Evolutionary conservation across 139 green algal species (phyloP).

Genomic region (Micractinium conductrix): DNA sequence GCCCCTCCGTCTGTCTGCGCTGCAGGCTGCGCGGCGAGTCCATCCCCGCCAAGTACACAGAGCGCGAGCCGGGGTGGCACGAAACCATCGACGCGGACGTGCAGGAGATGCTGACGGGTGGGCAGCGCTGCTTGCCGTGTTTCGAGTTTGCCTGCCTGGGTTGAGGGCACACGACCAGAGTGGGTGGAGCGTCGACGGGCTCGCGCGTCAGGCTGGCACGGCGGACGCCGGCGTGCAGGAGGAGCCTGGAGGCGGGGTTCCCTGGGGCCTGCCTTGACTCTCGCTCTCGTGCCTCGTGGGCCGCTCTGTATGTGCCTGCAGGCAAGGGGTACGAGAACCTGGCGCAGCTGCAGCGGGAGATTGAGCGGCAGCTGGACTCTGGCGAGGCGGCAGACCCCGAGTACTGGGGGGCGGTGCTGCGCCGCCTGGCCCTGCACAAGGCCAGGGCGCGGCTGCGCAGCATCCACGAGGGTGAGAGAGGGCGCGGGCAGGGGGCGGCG

Average conservation of each 20-base stretch:
- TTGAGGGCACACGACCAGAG: no score
- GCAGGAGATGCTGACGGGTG: constrained; percentile 71
- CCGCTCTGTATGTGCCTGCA: constrained; percentile 38
- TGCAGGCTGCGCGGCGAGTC: constrained; percentile 28
- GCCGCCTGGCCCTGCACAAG: constrained; percentile 58
- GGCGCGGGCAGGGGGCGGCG: not conserved
- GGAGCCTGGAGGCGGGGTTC: no score
- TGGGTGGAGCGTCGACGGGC: no score
- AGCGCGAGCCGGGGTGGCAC: constrained; percentile 61
- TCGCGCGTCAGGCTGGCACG: no score
- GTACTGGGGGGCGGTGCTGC: constrained; percentile 84
- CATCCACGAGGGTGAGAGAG: constrained; percentile 52
- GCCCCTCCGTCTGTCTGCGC: not conserved
- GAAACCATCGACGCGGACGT: constrained; percentile 72
- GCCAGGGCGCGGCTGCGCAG: constrained; percentile 71
- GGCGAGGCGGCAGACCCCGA: constrained; percentile 66
- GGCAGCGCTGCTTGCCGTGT: not conserved
- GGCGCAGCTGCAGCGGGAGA: constrained; percentile 51
- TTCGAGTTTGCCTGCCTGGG: not conserved
- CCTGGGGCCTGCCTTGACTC: not conserved
- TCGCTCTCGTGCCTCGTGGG: no score
- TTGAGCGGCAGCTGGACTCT: constrained; percentile 55
- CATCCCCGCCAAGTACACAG: constrained; percentile 22
- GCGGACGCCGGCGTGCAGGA: no score
- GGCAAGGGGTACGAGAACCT: constrained; percentile 67